Evolutionary conservation across 23 red algal genomes (phyloP), one percentile per base, ranked within the genome.

Genomic region (Agarophyton chilense): DNA sequence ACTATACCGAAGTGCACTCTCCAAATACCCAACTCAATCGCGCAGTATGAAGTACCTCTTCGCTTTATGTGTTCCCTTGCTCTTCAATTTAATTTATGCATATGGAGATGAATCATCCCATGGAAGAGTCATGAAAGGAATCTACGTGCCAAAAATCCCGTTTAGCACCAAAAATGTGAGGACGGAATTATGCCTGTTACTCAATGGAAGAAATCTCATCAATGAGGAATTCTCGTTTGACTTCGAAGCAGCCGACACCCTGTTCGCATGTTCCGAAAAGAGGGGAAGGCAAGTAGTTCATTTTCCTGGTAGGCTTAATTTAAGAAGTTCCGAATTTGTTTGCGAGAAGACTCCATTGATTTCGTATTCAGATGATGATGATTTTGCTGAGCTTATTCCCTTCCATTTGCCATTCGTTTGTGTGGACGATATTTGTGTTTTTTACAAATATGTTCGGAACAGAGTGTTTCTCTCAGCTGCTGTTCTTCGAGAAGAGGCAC

Each of bases 161-260:
- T 65, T 65, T 65, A 6, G 31, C 14, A 65, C 60, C 33, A 36
- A 11, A 33, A 65, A 18, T 14, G 1, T 18, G 0, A 33, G 32
- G 18, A 65, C 60, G 1, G 60, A 65, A 38, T 35, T 31, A 11
- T 65, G 60, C 16, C 60, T 65, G 25, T 31, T 65, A 16, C 60
- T 65, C 60, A 65, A 65, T 25, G 60, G 60, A 6, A 65, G 16
- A 29, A 65, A 65, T 36, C 14, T 65, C 13, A 65, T 65, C 29
- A 17, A 11, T 25, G 60, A 65, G 14, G 25, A 26, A 29, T 65
- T 65, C 32, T 36, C 60, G 2, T 65, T 65, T 29, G 60, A 65
- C 60, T 65, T 65, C 17, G 60, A 65, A 65, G 60, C 60, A 36
- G 60, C 60, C 26, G 60, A 65, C 32, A 36, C 32, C 22, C 60